Conservation (phyloP, 495 filamentous ascomycete genomes). For the Penicillium desertorum region DNA sequence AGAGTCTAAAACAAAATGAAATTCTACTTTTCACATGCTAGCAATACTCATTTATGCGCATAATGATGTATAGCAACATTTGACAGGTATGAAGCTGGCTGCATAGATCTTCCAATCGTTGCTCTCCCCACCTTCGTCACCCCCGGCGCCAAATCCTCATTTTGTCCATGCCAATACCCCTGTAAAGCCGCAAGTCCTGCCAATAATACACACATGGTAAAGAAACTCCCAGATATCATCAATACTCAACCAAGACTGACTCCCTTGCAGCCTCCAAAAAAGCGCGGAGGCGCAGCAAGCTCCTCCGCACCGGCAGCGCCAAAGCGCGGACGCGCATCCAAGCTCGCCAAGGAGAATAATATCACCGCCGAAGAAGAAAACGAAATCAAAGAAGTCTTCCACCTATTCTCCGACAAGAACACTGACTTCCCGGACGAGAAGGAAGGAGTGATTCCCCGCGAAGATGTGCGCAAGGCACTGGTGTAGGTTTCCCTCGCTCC, state of each 20-base stretch:
- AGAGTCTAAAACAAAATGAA: background rate
- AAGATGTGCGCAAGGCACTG: constrained; percentile 78
- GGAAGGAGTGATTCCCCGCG: constrained; percentile 69
- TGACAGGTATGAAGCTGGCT: background rate
- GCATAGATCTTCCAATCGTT: constrained; percentile 1
- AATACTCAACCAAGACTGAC: background rate
- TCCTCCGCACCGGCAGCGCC: constrained; percentile 31
- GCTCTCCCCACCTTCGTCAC: constrained; percentile 8
- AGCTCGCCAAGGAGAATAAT: constrained; percentile 84
- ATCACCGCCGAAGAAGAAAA: constrained; percentile 79
- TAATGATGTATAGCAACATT: background rate
- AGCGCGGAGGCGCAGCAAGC: constrained; percentile 35
- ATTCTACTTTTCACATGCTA: background rate
- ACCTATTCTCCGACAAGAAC: constrained; percentile 62
- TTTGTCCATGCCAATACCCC: background rate
- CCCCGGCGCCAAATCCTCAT: background rate
- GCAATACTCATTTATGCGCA: background rate
- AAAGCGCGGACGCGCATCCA: constrained; percentile 63
- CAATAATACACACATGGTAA: background rate
- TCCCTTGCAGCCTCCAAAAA: constrained; percentile 39
- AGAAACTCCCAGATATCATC: background rate
- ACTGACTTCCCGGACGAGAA: constrained; percentile 66
- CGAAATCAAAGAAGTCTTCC: constrained; percentile 88
- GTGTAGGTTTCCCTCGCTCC: constrained; percentile 54
- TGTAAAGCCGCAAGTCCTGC: background rate